A percentile compares a stretch with the other conserved stretches of the same genome.
These are phyloP conservation scores for Epipyxis sp. DNA, from an alignment of 108 stramenopile genomes.

Conservation along the genomic window DNA sequence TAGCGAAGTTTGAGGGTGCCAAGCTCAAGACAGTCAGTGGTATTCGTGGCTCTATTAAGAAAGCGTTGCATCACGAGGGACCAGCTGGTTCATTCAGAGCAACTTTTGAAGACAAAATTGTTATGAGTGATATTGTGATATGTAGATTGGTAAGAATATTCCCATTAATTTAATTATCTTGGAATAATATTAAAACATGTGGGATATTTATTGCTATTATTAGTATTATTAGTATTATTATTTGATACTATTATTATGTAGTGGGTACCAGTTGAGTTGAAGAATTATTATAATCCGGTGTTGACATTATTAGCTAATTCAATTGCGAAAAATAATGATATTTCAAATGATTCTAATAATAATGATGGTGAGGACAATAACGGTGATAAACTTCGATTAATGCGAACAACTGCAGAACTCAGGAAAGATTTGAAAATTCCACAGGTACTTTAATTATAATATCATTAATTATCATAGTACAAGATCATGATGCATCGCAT, in stretches of 20 bases:
- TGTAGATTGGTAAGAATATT: too few relatives aligned
- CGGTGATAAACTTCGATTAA: constrained; percentile 54
- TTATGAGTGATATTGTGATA: constrained; percentile 90
- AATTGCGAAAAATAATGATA: too few relatives aligned
- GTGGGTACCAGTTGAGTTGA: constrained; percentile 92
- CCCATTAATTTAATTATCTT: too few relatives aligned
- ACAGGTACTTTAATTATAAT: constrained; percentile 66
- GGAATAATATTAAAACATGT: too few relatives aligned
- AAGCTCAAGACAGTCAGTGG: constrained; percentile 90
- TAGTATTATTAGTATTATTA: too few relatives aligned
- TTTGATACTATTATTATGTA: too few relatives aligned
- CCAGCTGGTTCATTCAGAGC: constrained; percentile 74
- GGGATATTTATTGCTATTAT: too few relatives aligned
- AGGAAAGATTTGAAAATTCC: constrained; percentile 77
- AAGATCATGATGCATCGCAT: too few relatives aligned
- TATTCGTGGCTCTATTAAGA: constrained; percentile 91
- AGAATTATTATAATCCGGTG: constrained; percentile 92
- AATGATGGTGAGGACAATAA: background rate
- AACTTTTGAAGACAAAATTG: constrained; percentile 98
- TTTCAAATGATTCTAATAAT: background rate
- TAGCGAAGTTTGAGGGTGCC: constrained; percentile 83
- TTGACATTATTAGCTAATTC: constrained; percentile 67
- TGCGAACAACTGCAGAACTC: constrained; percentile 85
- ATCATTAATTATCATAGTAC: too few relatives aligned
- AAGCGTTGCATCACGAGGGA: constrained; percentile 57